Percentiles rank a stretch among this genome's conserved stretches.
These are phyloP conservation scores for Leccinum incarnatum DNA, from an alignment of 768 basidiomycete genomes.

Conservation along the genomic window DNA sequence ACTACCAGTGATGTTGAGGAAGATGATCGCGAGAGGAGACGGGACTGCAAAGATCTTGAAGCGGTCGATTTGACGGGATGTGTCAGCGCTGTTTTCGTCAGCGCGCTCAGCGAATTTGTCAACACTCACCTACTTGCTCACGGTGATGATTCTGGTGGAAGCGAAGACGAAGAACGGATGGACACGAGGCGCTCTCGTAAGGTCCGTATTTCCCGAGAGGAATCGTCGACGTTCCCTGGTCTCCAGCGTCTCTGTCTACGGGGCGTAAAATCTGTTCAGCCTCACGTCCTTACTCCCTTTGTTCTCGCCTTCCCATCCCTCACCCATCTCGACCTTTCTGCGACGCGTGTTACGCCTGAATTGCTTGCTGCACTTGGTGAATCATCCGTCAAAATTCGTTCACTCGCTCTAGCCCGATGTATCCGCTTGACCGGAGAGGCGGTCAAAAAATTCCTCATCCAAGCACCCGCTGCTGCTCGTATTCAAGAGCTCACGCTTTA, in stretches of 20 bases:
- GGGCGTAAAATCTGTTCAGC: constrained; percentile 74
- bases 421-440: constrained; percentile 77
- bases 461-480: constrained; percentile 58
- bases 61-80: constrained; percentile 95
- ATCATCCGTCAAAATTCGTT: constrained; percentile 69
- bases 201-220: constrained; percentile 38
- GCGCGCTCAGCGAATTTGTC: constrained; percentile 83
- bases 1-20: constrained; percentile 57
- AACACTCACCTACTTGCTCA: constrained; percentile 52
- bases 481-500: constrained; percentile 84
- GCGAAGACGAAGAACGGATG: constrained; percentile 36
- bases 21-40: constrained; percentile 70
- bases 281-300: constrained; percentile 67
- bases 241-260: constrained; percentile 78
- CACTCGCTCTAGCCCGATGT: constrained; percentile 85
- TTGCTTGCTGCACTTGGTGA: constrained; percentile 65
- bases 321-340: constrained; percentile 88
- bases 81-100: constrained; percentile 86
- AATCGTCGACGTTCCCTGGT: constrained; percentile 61
- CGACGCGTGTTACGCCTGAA: constrained; percentile 77
- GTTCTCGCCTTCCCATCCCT: constrained; percentile 81
- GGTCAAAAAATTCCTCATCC: constrained; percentile 68
- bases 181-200: constrained; percentile 35
- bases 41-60: constrained; percentile 75
- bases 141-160: constrained; percentile 43